Evolutionary conservation across 106 monocot species (phyloP).

Genomic region (Phalaenopsis aphrodite): DNA sequence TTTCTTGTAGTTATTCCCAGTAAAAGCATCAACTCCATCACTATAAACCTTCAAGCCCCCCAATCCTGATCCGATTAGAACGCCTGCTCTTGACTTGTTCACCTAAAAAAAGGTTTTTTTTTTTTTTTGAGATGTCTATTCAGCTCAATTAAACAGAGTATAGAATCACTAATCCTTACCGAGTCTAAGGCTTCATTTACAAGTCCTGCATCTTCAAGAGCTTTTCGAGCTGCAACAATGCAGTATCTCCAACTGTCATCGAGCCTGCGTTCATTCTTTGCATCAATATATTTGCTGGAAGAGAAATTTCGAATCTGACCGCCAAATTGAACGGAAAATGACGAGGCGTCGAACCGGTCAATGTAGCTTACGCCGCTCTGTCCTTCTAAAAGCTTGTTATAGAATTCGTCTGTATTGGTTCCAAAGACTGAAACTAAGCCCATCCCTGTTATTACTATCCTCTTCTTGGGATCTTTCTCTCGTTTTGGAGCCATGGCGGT

Average conservation of each 20-base stretch:
- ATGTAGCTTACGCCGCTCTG: constrained; percentile 67
- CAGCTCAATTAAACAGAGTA: not conserved
- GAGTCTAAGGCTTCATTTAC: constrained; percentile 13
- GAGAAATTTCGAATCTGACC: constrained; percentile 72
- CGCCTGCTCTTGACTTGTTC: constrained; percentile 31
- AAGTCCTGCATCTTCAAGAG: constrained; percentile 53
- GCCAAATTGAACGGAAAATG: constrained; percentile 57
- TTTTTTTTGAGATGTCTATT: not conserved
- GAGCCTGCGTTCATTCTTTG: constrained; percentile 68
- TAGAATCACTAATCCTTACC: not conserved
- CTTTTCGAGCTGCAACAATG: constrained; percentile 70
- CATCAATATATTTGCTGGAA: constrained; percentile 70
- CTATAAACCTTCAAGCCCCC: constrained; percentile 29
- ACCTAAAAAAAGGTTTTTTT: constrained; percentile 5
- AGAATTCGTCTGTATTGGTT: constrained; percentile 55
- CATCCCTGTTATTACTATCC: constrained; percentile 76
- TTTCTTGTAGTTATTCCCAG: constrained; percentile 18
- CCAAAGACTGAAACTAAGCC: constrained; percentile 85
- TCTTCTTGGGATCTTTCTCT: constrained; percentile 80
- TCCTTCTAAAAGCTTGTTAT: constrained; percentile 58
- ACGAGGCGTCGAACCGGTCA: constrained; percentile 67
- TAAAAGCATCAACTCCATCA: constrained; percentile 20
- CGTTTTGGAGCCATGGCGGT: constrained; percentile 15
- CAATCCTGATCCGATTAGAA: constrained; percentile 41
- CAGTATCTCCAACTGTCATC: constrained; percentile 67